Evolutionary conservation across 139 green algal species (phyloP).

Genomic region (Coelastrella sp.): DNA sequence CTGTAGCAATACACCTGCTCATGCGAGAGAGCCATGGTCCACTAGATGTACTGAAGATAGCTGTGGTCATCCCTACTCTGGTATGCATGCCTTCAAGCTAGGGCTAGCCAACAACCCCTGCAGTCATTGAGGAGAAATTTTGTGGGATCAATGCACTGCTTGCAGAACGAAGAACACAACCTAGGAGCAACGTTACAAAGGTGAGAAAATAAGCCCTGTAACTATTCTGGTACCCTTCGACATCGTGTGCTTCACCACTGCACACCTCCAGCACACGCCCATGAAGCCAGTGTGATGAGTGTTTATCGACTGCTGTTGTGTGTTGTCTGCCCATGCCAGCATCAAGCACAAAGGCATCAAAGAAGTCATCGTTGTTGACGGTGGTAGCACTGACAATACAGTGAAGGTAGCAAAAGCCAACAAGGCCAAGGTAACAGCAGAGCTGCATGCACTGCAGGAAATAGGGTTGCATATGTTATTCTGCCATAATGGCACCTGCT

Average conservation of each 20-base stretch:
- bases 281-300: too few relatives aligned
- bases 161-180: slow-evolving; percentile 55
- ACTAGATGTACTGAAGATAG: not conserved
- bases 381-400: slow-evolving; percentile 73
- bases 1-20: not conserved
- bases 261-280: too few relatives aligned
- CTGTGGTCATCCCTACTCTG: slow-evolving; percentile 30
- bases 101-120: too few relatives aligned
- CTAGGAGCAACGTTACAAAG: slow-evolving; percentile 45
- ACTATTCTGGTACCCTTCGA: too few relatives aligned
- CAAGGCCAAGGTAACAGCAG: slow-evolving; percentile 56
- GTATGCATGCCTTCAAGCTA: not conserved
- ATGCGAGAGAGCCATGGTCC: not conserved
- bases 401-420: slow-evolving; percentile 25
- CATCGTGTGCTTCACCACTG: too few relatives aligned
- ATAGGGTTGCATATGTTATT: too few relatives aligned
- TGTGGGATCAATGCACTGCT: not conserved
- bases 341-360: not conserved
- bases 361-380: slow-evolving; percentile 79
- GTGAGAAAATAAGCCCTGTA: not conserved
- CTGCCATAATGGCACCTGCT: too few relatives aligned
- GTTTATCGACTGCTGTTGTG: too few relatives aligned
- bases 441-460: not conserved
- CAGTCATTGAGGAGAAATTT: too few relatives aligned
- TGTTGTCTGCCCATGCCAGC: not conserved